phyloP scores from a whole-genome alignment of 805 yeast species.

The Nakazawaea ambrosiae region DNA sequence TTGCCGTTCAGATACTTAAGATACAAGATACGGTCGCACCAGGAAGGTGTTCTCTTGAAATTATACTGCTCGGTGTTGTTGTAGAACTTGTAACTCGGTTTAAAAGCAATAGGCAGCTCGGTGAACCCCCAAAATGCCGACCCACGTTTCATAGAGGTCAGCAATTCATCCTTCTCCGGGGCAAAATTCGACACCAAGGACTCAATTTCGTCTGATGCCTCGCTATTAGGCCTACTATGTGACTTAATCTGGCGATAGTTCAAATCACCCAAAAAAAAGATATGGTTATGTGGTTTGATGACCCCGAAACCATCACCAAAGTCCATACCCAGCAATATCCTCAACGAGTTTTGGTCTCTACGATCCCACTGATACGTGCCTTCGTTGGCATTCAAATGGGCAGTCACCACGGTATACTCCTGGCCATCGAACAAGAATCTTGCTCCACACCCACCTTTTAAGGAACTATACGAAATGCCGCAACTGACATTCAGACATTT shows the following conservation, averaged over 20 bases:
- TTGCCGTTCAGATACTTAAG: slow-evolving; percentile 29
- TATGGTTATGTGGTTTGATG: slow-evolving; percentile 46
- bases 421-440: slow-evolving; percentile 33
- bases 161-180: slow-evolving; percentile 40
- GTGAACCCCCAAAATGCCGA: slow-evolving; percentile 53
- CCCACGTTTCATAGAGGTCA: slow-evolving; percentile 30
- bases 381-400: slow-evolving; percentile 78
- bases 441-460: slow-evolving; percentile 72
- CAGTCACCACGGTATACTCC: slow-evolving; percentile 51
- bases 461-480: slow-evolving; percentile 54
- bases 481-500: slow-evolving; percentile 32
- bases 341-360: slow-evolving; percentile 47
- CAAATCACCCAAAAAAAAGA: slow-evolving; percentile 78
- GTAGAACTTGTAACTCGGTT: slow-evolving; percentile 75
- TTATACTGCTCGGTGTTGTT: slow-evolving; percentile 41
- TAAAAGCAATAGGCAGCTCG: slow-evolving; percentile 59
- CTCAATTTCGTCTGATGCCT: background rate
- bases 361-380: slow-evolving; percentile 39
- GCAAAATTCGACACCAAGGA: slow-evolving; percentile 1
- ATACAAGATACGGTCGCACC: slow-evolving; percentile 84
- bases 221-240: slow-evolving; percentile 6
- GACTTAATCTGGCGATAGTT: slow-evolving; percentile 57
- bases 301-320: slow-evolving; percentile 52
- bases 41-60: slow-evolving; percentile 63
- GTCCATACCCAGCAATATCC: slow-evolving; percentile 44